Conservation (phyloP, 78 protist genomes). For the Neovahlkampfia damariscottae region DNA sequence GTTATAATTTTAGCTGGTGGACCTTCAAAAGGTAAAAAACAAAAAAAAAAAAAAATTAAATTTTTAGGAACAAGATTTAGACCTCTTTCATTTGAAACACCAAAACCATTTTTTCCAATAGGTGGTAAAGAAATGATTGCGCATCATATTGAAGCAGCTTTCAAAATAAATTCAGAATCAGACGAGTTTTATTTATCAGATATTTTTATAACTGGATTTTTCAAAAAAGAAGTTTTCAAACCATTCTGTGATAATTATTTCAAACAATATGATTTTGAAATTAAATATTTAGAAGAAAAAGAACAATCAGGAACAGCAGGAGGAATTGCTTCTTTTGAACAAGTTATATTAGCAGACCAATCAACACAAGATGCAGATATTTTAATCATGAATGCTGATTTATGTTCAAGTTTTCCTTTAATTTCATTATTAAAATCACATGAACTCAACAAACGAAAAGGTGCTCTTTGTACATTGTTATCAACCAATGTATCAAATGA, state of each 20-base stretch:
- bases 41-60: too few species aligned
- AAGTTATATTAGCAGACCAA: background rate
- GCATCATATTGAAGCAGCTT: slow-evolving; percentile 40
- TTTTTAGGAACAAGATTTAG: slow-evolving; percentile 61
- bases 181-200: slow-evolving; percentile 34
- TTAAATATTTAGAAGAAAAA: slow-evolving; percentile 37
- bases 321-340: slow-evolving; percentile 16
- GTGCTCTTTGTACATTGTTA: background rate
- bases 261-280: slow-evolving; percentile 6
- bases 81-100: slow-evolving; percentile 49
- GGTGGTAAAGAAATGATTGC: slow-evolving; percentile 52
- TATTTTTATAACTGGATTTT: too few species aligned
- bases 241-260: slow-evolving; percentile 4
- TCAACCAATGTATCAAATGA: background rate
- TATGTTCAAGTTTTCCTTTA: background rate
- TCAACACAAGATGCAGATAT: background rate
- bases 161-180: slow-evolving; percentile 8
- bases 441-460: background rate
- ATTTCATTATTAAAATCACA: background rate
- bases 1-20: too few species aligned
- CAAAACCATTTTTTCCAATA: slow-evolving; percentile 51
- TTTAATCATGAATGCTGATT: background rate
- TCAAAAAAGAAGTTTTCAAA: slow-evolving; percentile 10
- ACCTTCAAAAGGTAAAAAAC: too few species aligned
- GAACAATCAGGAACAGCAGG: slow-evolving; percentile 53